A percentile compares a stretch with the other conserved stretches of the same genome.
These are phyloP conservation scores for Malassezia japonica DNA, from an alignment of 1,284 basidiomycete genomes.

Conservation along the genomic window DNA sequence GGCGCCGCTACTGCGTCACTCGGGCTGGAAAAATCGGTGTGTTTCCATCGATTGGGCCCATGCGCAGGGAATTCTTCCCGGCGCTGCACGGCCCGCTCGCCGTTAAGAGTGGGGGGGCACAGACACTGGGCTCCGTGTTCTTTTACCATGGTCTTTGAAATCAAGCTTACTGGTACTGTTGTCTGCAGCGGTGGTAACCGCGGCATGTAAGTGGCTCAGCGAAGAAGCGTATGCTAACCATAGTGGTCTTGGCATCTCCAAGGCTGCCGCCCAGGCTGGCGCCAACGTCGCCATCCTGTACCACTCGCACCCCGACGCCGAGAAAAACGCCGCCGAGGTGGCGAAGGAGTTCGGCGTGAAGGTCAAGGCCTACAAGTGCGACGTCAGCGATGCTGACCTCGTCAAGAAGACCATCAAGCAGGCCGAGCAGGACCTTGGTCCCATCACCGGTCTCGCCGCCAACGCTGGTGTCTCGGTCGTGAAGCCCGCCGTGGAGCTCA, in stretches of 20 bases:
- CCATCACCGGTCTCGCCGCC: slow-evolving; percentile 42
- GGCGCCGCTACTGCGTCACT: too few relatives aligned
- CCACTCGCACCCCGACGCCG: slow-evolving; percentile 45
- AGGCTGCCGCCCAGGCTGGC: slow-evolving; percentile 42
- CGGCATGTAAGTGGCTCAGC: slow-evolving; percentile 33
- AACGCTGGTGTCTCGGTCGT: slow-evolving; percentile 46
- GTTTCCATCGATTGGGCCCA: not conserved
- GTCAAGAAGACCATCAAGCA: slow-evolving; percentile 43
- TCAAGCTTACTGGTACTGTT: slow-evolving; percentile 35
- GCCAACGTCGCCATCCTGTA: slow-evolving; percentile 47
- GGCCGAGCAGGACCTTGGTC: slow-evolving; percentile 40
- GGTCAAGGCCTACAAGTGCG: slow-evolving; percentile 48
- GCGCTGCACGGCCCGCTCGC: too few relatives aligned
- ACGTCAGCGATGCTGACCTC: slow-evolving; percentile 39
- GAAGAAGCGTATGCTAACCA: not conserved
- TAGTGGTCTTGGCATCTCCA: slow-evolving; percentile 42
- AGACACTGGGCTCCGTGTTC: too few relatives aligned
- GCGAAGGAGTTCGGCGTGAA: slow-evolving; percentile 45
- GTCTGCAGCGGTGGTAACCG: slow-evolving; percentile 54
- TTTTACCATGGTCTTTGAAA: slow-evolving; percentile 19
- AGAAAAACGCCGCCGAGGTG: slow-evolving; percentile 37
- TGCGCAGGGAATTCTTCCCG: too few relatives aligned
- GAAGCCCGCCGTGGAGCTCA: slow-evolving; percentile 47
- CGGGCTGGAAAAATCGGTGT: too few relatives aligned
- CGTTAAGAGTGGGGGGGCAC: too few relatives aligned